Percentiles rank a stretch among this genome's conserved stretches.
Conservation (phyloP, 345 rosid genomes). For the Citrus mangshanensis region DNA sequence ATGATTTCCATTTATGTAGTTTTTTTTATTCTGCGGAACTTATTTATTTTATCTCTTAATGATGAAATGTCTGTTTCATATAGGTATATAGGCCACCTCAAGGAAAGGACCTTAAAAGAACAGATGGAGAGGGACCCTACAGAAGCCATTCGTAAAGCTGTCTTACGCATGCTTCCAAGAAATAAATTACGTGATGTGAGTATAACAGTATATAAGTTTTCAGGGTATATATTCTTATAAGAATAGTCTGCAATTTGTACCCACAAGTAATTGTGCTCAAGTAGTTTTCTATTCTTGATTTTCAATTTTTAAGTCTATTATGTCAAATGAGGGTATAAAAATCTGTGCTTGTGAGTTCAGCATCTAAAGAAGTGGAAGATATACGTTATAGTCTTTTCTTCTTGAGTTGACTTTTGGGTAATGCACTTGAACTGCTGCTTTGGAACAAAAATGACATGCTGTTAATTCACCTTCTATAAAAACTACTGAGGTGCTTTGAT, state of each 20-base stretch:
- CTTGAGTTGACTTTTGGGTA: not conserved
- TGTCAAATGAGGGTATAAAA: constrained; percentile 6
- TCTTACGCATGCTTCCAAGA: constrained; percentile 94
- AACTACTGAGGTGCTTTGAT: not conserved
- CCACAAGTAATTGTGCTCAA: not conserved
- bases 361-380: not conserved
- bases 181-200: constrained; percentile 94
- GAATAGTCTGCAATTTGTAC: not conserved
- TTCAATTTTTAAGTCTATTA: not conserved
- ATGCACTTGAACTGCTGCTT: not conserved
- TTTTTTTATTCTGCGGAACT: not conserved
- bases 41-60: not conserved
- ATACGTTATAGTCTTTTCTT: not conserved
- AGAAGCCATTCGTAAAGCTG: constrained; percentile 97
- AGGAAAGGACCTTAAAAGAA: constrained; percentile 91
- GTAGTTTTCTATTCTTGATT: not conserved
- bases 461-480: not conserved
- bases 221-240: not conserved
- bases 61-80: constrained; percentile 14
- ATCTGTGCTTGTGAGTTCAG: not conserved
- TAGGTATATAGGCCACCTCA: constrained; percentile 88
- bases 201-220: not conserved
- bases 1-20: not conserved
- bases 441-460: not conserved
- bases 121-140: constrained; percentile 95